Base-by-base conservation (phyloP, 495 filamentous ascomycete genomes). In the Niebla homalea region DNA sequence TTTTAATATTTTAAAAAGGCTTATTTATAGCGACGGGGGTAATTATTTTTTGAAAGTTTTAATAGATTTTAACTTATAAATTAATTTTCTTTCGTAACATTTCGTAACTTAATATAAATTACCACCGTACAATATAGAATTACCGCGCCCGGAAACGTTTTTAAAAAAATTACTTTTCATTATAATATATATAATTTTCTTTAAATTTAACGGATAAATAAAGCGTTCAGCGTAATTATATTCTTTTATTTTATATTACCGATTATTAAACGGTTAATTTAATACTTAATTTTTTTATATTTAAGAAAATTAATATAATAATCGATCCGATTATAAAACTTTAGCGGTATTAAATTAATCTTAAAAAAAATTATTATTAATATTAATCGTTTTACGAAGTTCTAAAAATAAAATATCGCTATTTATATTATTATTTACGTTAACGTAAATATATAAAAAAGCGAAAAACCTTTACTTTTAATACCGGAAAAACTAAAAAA, bases 151-250 rank as follows among this genome's bases (percentile, higher is more conserved):
- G 36, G 36, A 12, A 49, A 41, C 14, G 14, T 37, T 22, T 49
- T 41, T 14, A 12, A 42, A 49, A 49, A 15, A 43, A 43, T 14
- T 15, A 43, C 15, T 15, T 22, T 49, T 43, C 6, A 41, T 5
- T 49, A 37, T 14, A 43, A 41, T 43, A 41, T 10, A n/a, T 41
- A 43, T 49, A 43, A 14, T 22, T 49, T n/a, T 49, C 20, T 10
- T 37, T 42, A 46, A 44, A 44, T 37, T 37, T 10, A 37, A 37
- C n/a, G 10, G 36, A 37, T 10, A 37, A 37, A 10, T 37, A n/a
- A n/a, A n/a, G n/a, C n/a, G n/a, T n/a, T n/a, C n/a, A n/a, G n/a
- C 36, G 10, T 37, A 37, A 37, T 10, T 10, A 10, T 10, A 37
- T 10, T 37, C 10, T 10, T 37, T 37, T 10, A 37, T 37, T 10